Conservation (phyloP, 2,329 filamentous ascomycete genomes). For the Colletotrichum spaethianum region DNA sequence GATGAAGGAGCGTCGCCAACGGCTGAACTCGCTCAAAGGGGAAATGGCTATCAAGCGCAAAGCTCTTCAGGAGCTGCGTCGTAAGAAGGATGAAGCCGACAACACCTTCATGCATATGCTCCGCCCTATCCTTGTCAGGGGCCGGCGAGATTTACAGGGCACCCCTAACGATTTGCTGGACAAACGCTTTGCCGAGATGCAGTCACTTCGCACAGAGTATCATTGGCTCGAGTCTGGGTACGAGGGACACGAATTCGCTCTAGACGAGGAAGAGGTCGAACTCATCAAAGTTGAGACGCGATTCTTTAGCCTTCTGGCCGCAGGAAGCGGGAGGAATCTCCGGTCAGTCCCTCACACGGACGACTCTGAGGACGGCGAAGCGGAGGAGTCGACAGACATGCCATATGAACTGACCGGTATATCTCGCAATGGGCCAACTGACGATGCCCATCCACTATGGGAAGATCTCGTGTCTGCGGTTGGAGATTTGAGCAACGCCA, state of each 20-base stretch:
- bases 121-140: conserved; percentile 53
- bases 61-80: conserved; percentile 50
- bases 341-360: conserved; percentile 2
- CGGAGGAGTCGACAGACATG: conserved; percentile 41
- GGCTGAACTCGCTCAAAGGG: conserved; percentile 47
- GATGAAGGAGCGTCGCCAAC: conserved; percentile 52
- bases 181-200: conserved; percentile 52
- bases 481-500: conserved; percentile 61
- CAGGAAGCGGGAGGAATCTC: conserved; percentile 18
- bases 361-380: conserved; percentile 32
- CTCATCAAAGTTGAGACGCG: conserved; percentile 54
- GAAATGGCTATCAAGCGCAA: conserved; percentile 52
- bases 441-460: conserved; percentile 64
- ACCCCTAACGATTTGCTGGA: conserved; percentile 47
- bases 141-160: conserved; percentile 40
- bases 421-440: conserved; percentile 49
- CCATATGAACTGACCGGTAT: conserved; percentile 55
- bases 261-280: conserved; percentile 55
- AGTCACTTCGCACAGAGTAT: conserved; percentile 55
- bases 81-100: conserved; percentile 53
- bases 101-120: conserved; percentile 58
- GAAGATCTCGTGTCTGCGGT: conserved; percentile 58
- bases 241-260: conserved; percentile 51
- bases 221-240: conserved; percentile 54
- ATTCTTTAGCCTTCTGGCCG: conserved; percentile 55